Evolutionary conservation across 2,329 filamentous ascomycete species (phyloP).

Genomic region (Pestalotiopsis sp.): DNA sequence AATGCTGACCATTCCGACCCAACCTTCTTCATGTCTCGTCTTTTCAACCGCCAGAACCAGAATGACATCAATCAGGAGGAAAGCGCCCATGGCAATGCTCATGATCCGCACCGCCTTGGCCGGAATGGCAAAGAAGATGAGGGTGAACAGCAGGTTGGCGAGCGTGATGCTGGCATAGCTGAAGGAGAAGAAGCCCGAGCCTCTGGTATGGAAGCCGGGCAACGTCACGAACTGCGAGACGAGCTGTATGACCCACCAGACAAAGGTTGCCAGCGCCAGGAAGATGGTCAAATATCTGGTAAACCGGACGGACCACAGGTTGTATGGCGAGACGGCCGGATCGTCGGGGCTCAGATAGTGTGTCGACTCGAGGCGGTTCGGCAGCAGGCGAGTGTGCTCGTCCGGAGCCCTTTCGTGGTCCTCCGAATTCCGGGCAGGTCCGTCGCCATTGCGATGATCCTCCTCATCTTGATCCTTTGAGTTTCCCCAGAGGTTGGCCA

Average conservation of each 20-base stretch:
- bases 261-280: slow-evolving; percentile 73
- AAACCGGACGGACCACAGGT: slow-evolving; percentile 86
- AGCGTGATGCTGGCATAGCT: slow-evolving; percentile 79
- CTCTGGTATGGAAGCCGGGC: slow-evolving; percentile 81
- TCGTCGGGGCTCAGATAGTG: slow-evolving; percentile 77
- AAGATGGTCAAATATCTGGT: slow-evolving; percentile 77
- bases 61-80: slow-evolving; percentile 76
- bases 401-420: slow-evolving; percentile 36
- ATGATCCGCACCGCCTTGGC: slow-evolving; percentile 78
- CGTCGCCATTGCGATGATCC: slow-evolving; percentile 12
- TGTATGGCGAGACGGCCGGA: slow-evolving; percentile 83
- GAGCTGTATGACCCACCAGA: slow-evolving; percentile 94
- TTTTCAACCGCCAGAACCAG: slow-evolving; percentile 76
- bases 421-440: slow-evolving; percentile 22
- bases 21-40: slow-evolving; percentile 82
- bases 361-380: slow-evolving; percentile 62
- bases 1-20: slow-evolving; percentile 86
- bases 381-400: slow-evolving; percentile 69
- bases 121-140: slow-evolving; percentile 87
- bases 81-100: slow-evolving; percentile 65
- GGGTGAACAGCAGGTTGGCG: slow-evolving; percentile 72
- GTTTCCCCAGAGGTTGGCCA: slow-evolving; percentile 27
- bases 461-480: slow-evolving; percentile 22
- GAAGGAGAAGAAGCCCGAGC: slow-evolving; percentile 92
- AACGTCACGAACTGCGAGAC: slow-evolving; percentile 90